Evolutionary conservation across 192 early-diverging fungal species (phyloP).

Genomic region (Coemansia nantahalensis): DNA sequence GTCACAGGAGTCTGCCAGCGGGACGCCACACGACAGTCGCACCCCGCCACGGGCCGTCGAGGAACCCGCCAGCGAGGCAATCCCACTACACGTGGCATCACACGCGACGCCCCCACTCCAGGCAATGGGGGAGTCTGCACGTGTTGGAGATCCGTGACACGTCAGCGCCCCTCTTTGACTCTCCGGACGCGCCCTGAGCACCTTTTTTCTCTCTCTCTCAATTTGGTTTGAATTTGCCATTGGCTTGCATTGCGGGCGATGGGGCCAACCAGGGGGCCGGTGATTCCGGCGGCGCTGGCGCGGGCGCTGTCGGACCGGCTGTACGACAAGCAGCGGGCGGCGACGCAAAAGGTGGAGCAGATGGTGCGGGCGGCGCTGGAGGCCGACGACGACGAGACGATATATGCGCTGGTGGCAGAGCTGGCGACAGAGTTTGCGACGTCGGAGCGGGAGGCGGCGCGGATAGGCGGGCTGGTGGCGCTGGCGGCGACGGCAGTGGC

Average conservation of each 20-base stretch:
- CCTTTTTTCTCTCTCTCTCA: background rate
- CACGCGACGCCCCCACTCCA: no score
- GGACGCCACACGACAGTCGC: no score
- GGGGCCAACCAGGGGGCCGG: background rate
- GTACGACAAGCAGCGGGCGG: conserved; percentile 92
- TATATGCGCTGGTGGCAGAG: conserved; percentile 70
- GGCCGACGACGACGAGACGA: conserved; percentile 55
- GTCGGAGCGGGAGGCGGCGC: conserved; percentile 76
- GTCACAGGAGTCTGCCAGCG: no score
- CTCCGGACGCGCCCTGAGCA: background rate
- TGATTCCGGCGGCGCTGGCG: conserved; percentile 53
- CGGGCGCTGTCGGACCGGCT: conserved; percentile 83
- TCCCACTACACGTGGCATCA: no score
- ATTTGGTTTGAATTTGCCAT: background rate
- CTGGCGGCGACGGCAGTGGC: conserved; percentile 88
- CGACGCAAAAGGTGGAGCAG: conserved; percentile 89
- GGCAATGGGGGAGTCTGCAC: no score
- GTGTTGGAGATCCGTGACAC: no score
- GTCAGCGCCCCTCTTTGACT: background rate
- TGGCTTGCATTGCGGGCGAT: background rate
- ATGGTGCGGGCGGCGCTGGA: conserved; percentile 65
- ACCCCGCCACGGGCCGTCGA: no score
- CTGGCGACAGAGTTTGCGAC: conserved; percentile 89
- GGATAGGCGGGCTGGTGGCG: conserved; percentile 93
- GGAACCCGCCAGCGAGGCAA: no score